Evolutionary conservation across 495 filamentous ascomycete species (phyloP), one percentile per base, ranked within the genome.

Genomic region (Tuber umbilicatum): DNA sequence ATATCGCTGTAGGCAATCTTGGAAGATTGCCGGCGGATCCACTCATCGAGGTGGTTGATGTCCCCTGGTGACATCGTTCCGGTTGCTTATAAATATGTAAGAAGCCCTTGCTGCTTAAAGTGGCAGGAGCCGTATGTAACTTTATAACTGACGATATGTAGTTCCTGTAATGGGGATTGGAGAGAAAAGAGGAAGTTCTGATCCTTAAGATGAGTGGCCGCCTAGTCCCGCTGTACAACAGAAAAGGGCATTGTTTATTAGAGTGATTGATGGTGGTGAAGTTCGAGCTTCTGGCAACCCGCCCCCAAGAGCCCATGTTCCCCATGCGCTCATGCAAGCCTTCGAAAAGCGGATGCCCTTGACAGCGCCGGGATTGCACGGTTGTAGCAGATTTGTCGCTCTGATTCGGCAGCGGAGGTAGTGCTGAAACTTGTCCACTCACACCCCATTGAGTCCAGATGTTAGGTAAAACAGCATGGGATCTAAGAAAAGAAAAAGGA

Each of bases 1-100:
- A 72, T 43, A 35, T 79, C 75, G 45, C 50, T 79, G 40, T 74
- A 79, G 6, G 77, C 77, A 31, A 74, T n/a, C 67, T 74, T 74
- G 35, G 64, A 72, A 21, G 77, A 76, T 72, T 79, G 75, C 4
- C 35, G 40, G 47, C 69, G 77, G n/a, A 79, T 79, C 77, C 77
- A 79, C 27, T 70, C 68, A 64, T 79, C 77, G 9, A 79, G 23
- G 5, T 45, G 72, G 67, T 74, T 70, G 31, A 38, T 23, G 35
- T 72, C 70, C 10, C 55, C 55, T 19, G 55, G 55, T 64, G 55
- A 64, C 55, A 64, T 64, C 55, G 55, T 19, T 35, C 50, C 3
- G 50, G 50, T 31, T 60, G 2, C 50, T 60, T 27, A 60, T 27
- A 60, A 60, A 27, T 60, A 64, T 64, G 27, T 35, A 35, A 64